These are phyloP conservation scores for Emericellopsis cladophorae DNA, from an alignment of 2,329 filamentous ascomycete species.

Conservation along the genomic window DNA sequence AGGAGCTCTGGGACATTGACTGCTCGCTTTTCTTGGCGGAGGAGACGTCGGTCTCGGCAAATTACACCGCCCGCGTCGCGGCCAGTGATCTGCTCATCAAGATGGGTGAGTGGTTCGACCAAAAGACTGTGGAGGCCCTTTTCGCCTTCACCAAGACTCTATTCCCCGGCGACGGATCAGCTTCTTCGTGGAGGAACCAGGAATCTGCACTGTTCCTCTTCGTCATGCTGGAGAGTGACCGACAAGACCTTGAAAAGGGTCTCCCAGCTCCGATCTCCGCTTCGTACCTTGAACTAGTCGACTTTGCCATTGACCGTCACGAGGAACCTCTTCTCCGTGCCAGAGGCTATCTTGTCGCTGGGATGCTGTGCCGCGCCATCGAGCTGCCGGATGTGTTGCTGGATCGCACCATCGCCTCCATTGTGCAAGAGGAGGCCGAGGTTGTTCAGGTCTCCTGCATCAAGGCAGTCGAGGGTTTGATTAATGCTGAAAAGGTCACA, in stretches of 20 bases:
- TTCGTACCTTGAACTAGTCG: conserved; percentile 69
- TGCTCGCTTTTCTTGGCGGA: conserved; percentile 92
- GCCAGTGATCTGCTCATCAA: conserved; percentile 89
- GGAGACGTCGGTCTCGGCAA: conserved; percentile 86
- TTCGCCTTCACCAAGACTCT: conserved; percentile 64
- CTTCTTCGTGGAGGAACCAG: conserved; percentile 44
- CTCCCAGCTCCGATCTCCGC: conserved; percentile 58
- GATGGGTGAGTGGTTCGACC: conserved; percentile 77
- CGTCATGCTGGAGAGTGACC: conserved; percentile 73
- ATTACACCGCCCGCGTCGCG: conserved; percentile 89
- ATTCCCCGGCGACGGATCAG: conserved; percentile 40
- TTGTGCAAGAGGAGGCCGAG: conserved; percentile 66
- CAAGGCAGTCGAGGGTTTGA: conserved; percentile 64
- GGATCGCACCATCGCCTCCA: conserved; percentile 61
- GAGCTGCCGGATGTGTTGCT: conserved; percentile 52
- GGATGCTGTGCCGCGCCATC: conserved; percentile 60
- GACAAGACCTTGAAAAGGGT: conserved; percentile 61
- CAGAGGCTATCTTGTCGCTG: conserved; percentile 77
- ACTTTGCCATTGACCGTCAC: conserved; percentile 56
- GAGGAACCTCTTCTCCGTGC: conserved; percentile 71
- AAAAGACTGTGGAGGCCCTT: conserved; percentile 64
- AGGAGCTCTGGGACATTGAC: conserved; percentile 93
- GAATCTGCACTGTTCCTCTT: conserved; percentile 79
- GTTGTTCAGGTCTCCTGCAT: conserved; percentile 88
- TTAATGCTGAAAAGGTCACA: conserved; percentile 37